These are phyloP conservation scores for Sphenostylis stenocarpa DNA, from an alignment of 306 rosid genomes.

Conservation along the genomic window DNA sequence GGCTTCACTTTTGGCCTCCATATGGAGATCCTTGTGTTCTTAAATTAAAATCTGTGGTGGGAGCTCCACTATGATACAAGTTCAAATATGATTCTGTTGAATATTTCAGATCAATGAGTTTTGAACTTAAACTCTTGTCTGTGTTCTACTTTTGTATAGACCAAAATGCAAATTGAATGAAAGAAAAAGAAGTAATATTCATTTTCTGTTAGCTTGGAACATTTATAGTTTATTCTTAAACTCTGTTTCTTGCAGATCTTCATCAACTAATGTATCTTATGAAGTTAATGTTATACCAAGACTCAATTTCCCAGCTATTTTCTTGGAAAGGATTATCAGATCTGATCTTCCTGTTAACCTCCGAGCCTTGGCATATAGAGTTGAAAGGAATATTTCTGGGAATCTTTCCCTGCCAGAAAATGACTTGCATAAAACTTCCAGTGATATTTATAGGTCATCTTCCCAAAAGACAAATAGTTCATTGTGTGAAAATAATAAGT, in stretches of 20 bases:
- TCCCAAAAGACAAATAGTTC: conserved; percentile 36
- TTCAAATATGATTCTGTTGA: not conserved
- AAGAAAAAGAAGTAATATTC: no score
- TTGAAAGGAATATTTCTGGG: conserved; percentile 58
- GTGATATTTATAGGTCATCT: conserved; percentile 38
- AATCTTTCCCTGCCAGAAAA: conserved; percentile 36
- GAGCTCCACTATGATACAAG: not conserved
- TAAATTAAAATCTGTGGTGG: not conserved
- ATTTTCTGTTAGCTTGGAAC: no score
- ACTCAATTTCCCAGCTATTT: conserved; percentile 91
- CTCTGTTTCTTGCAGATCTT: conserved; percentile 54
- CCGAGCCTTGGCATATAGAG: conserved; percentile 80
- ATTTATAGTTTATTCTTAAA: conserved; percentile 1
- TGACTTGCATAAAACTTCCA: conserved; percentile 31
- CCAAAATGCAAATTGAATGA: no score
- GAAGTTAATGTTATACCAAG: conserved; percentile 95
- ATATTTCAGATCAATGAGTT: conserved; percentile 5
- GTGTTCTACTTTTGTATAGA: no score
- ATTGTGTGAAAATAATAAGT: conserved; percentile 47
- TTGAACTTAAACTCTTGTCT: not conserved
- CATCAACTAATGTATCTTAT: conserved; percentile 68
- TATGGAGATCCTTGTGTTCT: not conserved
- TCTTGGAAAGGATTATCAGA: conserved; percentile 86
- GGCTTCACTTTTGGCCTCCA: conserved; percentile 14
- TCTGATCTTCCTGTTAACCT: conserved; percentile 97